These are phyloP conservation scores for Scenedesmus sp. DNA, from an alignment of 163 green algal species.

Conservation along the genomic window DNA sequence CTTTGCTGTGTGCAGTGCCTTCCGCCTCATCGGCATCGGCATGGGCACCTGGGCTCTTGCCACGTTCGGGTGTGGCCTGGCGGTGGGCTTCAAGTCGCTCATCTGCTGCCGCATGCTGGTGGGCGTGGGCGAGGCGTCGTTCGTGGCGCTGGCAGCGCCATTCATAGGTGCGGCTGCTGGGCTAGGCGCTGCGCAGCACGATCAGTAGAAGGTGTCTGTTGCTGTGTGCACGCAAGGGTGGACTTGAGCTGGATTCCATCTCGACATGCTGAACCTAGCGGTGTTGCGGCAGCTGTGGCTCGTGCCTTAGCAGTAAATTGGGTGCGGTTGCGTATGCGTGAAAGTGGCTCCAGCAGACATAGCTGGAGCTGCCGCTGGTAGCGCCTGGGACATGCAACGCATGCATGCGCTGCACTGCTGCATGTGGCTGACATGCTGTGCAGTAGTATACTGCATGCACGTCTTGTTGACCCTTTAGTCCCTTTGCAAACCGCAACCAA, in stretches of 20 bases:
- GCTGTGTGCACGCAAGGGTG: no score
- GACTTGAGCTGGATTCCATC: no score
- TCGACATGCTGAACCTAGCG: no score
- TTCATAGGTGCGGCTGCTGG: conserved; percentile 84
- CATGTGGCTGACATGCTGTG: no score
- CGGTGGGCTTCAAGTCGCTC: conserved; percentile 71
- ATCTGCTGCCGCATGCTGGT: conserved; percentile 87
- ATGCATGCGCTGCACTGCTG: no score
- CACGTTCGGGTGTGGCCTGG: conserved; percentile 77
- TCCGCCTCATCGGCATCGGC: conserved; percentile 89
- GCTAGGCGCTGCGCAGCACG: neutral
- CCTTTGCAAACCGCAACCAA: neutral
- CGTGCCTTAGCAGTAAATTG: no score
- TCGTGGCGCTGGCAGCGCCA: conserved; percentile 93
- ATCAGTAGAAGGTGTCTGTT: neutral
- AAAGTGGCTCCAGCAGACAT: no score
- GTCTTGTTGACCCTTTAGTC: no score
- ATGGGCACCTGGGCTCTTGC: conserved; percentile 88
- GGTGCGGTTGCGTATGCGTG: no score
- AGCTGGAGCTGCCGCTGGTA: neutral
- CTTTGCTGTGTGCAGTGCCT: neutral
- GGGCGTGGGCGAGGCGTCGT: conserved; percentile 96
- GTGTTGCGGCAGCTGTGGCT: no score
- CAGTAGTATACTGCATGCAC: no score
- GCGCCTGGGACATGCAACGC: neutral